Conservation (phyloP, 139 green algal species). For the Astrephomene gubernaculifera region DNA sequence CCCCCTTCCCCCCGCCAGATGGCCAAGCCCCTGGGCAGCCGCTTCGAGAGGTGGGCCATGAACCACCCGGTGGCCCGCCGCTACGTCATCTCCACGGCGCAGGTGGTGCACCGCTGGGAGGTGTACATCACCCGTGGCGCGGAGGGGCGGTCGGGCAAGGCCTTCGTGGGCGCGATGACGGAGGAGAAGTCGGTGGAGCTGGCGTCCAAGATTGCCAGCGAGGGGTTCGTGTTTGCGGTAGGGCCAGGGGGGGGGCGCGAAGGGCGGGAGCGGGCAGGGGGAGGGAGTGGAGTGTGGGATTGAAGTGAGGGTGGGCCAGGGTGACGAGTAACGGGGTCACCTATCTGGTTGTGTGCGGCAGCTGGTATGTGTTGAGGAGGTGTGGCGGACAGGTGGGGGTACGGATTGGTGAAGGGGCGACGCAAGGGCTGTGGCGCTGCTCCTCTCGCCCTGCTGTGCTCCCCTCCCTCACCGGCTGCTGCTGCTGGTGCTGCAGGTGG, state of each 20-base stretch:
- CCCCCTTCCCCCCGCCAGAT: background rate
- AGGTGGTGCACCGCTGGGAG: conserved; percentile 74
- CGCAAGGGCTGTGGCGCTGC: too few species aligned
- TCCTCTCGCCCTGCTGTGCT: background rate
- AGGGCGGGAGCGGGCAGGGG: background rate
- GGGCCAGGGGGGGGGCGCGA: background rate
- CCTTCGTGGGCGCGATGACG: conserved; percentile 84
- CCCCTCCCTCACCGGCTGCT: background rate
- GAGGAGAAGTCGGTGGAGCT: conserved; percentile 86
- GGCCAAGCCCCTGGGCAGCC: conserved; percentile 72
- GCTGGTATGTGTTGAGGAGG: background rate
- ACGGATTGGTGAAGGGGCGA: too few species aligned
- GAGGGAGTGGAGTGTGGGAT: background rate
- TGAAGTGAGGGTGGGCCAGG: background rate
- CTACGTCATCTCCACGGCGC: conserved; percentile 59
- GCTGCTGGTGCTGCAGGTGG: conserved; percentile 53
- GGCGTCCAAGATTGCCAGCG: conserved; percentile 80
- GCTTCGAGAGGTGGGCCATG: conserved; percentile 78
- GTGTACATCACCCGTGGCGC: conserved; percentile 79
- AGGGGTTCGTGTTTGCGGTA: conserved; percentile 84
- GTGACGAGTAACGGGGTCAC: too few species aligned
- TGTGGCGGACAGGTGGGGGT: too few species aligned
- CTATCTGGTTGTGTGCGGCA: too few species aligned
- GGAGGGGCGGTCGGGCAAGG: conserved; percentile 77
- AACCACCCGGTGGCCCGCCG: conserved; percentile 63